Percentiles rank a stretch among this genome's conserved stretches.
These are phyloP conservation scores for Saccharomycopsis babjevae DNA, from an alignment of 805 yeast genomes.

Conservation along the genomic window DNA sequence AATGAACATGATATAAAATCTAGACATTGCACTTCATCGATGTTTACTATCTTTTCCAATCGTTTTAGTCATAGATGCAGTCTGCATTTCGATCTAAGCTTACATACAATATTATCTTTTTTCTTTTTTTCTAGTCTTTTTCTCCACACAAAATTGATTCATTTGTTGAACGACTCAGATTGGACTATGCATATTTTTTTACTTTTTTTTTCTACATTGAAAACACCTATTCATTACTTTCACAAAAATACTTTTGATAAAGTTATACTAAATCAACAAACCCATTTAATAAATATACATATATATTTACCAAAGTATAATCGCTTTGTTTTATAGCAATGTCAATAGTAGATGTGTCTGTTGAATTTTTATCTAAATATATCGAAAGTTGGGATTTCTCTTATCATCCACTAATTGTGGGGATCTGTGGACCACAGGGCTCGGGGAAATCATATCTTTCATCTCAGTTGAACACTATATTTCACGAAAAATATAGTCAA, in stretches of 20 bases:
- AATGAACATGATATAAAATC: no score
- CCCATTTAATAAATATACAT: no score
- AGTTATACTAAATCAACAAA: no score
- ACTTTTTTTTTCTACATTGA: background rate
- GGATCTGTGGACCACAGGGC: constrained; percentile 69
- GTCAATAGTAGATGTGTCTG: constrained; percentile 5
- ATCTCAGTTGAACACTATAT: constrained; percentile 27
- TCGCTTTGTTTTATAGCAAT: background rate
- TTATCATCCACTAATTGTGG: constrained; percentile 39
- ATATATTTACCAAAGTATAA: no score
- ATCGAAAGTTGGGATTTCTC: constrained; percentile 24
- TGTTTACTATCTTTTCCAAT: no score
- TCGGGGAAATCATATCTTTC: constrained; percentile 63
- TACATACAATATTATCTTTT: no score
- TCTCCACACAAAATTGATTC: background rate
- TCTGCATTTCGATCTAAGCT: no score
- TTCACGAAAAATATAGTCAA: constrained; percentile 29
- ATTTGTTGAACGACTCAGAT: background rate
- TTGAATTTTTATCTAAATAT: constrained; percentile 24
- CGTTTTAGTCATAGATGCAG: no score
- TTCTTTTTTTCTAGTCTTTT: background rate
- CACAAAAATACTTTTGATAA: no score
- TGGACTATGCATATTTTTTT: background rate
- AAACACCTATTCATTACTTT: no score
- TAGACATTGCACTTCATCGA: no score